Base-by-base conservation (phyloP, 108 stramenopile genomes). In the Epithemia pelagica region DNA sequence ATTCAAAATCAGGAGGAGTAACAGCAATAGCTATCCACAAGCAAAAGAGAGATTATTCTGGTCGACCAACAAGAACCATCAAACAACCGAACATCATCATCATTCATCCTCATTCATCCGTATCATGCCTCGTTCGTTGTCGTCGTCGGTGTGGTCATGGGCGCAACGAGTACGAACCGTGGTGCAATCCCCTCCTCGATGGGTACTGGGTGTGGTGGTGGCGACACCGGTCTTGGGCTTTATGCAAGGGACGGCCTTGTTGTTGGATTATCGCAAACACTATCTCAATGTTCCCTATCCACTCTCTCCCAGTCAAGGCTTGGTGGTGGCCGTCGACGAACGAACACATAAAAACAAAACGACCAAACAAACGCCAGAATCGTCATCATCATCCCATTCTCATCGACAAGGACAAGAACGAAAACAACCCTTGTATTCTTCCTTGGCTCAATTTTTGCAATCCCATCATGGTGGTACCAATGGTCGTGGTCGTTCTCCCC, bases 241-340 rank as follows among this genome's bases (percentile, higher is more conserved):
- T 21, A 58, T 58, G 26, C 56, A 58, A 58, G 56, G 25, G 21
- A 21, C 21, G 26, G 7, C 56, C 7, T n/a, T 58, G 7, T 19
- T 58, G 18, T 26, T 58, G 22, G 66, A 71, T 22, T 83, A 76
- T 52, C 73, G 82, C 21, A 62, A 52, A 19, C 59, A 73, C 27
- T 58, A 74, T 58, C 60, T 68, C 22, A 64, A 83, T 68, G 75
- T 75, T 27, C 82, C 82, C 22, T 20, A 56, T 20, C 82, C 82
- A 0, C 54, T 63, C 0, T 67, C 62, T 46, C 82, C 82, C 7
- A 54, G 74, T 37, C 67, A 69, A 30, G 82, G 82, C 31, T 67
- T 79, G 0, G 74, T 76, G 2, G 75, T 83, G 19, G 78, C 72
- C 18, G 30, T 30, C 2, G 37, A 46, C 15, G 37, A 46, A 46